Evolutionary conservation across 1,139 yeast species (phyloP), one percentile per base, ranked within the genome.

Genomic region (Blastobotrys proliferans): DNA sequence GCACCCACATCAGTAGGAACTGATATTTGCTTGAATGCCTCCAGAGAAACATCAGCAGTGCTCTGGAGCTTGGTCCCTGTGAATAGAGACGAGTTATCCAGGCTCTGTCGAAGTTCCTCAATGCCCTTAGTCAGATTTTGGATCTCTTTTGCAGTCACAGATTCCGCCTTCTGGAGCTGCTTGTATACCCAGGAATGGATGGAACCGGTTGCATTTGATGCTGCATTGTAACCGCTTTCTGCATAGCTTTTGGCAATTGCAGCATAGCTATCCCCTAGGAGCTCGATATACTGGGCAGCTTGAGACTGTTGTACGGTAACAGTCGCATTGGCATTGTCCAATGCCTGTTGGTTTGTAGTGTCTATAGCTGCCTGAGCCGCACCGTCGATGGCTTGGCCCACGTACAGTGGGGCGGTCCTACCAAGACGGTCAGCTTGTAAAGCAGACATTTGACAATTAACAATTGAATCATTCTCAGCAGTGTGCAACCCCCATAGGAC

Each of bases 251-350:
- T 21, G 10, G 41, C 31, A 1, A 46, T 8, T 5, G 33, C 36
- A n/a, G 38, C 32, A 39, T 48, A 50, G 24, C 35, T 35, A 8
- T 39, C 25, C 2, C 46, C 41, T 22, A 49, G 20, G 10, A 41
- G 21, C 11, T 38, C 27, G n/a, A 40, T 35, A 25, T 47, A 45
- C 20, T 35, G 32, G 19, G 14, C 20, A 1, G 54, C 43, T 2
- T 42, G 25, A 3, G 37, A 25, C 14, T 44, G 43, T 20, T 49
- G 31, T 22, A 51, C 51, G 44, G 47, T 42, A 2, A 55, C 35
- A 1, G 55, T 47, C 3, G 57, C 45, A 19, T 55, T 54, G 16
- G 47, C 28, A 10, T 44, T 38, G 19, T 35, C 41, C 16, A 46
- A 27, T 1, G 50, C 46, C 19, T 47, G 51, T 18, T 41, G 35